phyloP scores from a whole-genome alignment of 108 stramenopile species.

The Parietichytrium sp. region DNA sequence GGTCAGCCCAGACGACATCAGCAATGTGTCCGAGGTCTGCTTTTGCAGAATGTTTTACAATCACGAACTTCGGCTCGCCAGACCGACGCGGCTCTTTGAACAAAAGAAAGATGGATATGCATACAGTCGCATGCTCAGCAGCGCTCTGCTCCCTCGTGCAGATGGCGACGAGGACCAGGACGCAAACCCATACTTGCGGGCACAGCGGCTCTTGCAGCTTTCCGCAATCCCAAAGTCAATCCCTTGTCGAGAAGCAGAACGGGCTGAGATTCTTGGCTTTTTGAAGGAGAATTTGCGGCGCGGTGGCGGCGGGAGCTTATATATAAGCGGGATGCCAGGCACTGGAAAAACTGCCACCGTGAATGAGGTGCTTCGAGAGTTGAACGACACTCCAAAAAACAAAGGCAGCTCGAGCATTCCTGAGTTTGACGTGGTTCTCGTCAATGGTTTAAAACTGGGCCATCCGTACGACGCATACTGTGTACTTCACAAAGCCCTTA shows the following conservation, averaged over 20 bases:
- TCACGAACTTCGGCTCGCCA: not conserved
- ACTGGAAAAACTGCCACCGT: constrained; percentile 67
- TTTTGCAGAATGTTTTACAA: constrained; percentile 3
- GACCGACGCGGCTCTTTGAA: not conserved
- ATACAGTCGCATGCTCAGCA: constrained; percentile 1
- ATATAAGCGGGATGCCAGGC: constrained; percentile 63
- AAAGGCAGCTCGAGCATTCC: not conserved
- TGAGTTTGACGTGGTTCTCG: constrained; percentile 48
- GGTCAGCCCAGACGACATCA: not conserved
- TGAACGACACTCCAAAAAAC: constrained; percentile 37
- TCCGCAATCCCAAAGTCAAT: constrained; percentile 16
- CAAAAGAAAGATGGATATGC: not conserved
- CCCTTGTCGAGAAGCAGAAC: constrained; percentile 43
- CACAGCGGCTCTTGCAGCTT: constrained; percentile 32
- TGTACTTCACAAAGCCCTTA: constrained; percentile 50
- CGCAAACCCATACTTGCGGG: not conserved
- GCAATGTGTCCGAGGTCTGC: not conserved
- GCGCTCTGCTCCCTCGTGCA: not conserved
- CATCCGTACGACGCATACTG: constrained; percentile 58
- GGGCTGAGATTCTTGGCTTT: not conserved
- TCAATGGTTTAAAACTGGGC: constrained; percentile 55
- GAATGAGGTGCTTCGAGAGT: constrained; percentile 41
- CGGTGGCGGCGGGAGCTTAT: constrained; percentile 47
- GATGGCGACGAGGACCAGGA: not conserved
- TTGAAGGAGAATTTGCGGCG: not conserved